phyloP scores from a whole-genome alignment of 2,329 filamentous ascomycete species.

The Alternaria sp. region DNA sequence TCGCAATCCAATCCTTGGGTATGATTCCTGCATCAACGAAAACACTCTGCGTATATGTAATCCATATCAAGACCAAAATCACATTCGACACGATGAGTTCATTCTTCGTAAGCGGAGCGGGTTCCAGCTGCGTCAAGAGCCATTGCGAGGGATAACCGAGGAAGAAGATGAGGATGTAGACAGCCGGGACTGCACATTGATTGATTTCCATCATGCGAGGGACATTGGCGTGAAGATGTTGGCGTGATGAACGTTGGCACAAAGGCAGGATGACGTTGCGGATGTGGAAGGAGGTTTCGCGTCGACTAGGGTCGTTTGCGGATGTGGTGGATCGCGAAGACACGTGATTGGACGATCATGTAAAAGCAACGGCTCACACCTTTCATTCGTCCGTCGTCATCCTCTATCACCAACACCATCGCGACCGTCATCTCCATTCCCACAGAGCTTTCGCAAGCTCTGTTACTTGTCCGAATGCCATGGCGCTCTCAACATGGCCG shows the following conservation, averaged over 20 bases:
- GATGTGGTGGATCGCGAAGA: constrained; percentile 11
- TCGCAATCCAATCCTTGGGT: constrained; percentile 43
- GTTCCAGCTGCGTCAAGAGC: constrained; percentile 66
- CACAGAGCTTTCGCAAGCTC: not conserved
- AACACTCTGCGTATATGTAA: constrained; percentile 72
- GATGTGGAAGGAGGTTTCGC: constrained; percentile 2
- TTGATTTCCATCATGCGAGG: constrained; percentile 37
- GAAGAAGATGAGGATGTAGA: constrained; percentile 70
- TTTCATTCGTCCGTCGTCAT: not conserved
- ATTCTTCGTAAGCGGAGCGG: constrained; percentile 63
- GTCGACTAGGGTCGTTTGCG: not conserved
- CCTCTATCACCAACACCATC: not conserved
- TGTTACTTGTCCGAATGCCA: constrained; percentile 9
- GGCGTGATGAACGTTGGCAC: constrained; percentile 1
- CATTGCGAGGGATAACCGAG: constrained; percentile 75
- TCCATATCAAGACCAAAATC: constrained; percentile 68
- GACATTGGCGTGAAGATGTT: not conserved
- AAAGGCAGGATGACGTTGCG: not conserved
- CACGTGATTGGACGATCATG: constrained; percentile 32
- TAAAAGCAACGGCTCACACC: not conserved
- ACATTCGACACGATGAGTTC: constrained; percentile 71
- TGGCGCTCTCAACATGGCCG: constrained; percentile 32
- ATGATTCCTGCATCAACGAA: constrained; percentile 64
- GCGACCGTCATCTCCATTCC: not conserved
- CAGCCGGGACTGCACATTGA: constrained; percentile 70